Base-by-base conservation (phyloP, 192 early-diverging fungal genomes). In the Podila horticola region DNA sequence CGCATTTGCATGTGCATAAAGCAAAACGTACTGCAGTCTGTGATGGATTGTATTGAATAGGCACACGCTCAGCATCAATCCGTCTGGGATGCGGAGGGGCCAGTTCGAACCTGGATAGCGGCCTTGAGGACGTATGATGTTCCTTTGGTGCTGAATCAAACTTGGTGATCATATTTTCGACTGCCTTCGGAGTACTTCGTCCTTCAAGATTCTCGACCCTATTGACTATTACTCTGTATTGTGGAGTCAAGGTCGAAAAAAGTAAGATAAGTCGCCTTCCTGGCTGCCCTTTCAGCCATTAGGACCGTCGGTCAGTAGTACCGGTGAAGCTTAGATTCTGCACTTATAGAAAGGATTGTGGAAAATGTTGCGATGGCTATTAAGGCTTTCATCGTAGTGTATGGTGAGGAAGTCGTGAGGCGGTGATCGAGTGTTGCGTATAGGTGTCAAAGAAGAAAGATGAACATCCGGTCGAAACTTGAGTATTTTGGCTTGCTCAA, bases 61-160 rank as follows among this genome's bases (percentile, higher is more conserved):
- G 50, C 5, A 64, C 41, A 11, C 60, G 62, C n/a, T 51, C 51
- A 5, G 50, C 50, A 19, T 72, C 62, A 48, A 64, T 72, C 20
- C 7, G 17, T 34, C 26, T 33, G 11, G 59, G 20, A n/a, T 52
- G 17, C n/a, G 9, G 24, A 55, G 52, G 52, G 6, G 52, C 22
- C 22, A 24, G 52, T 26, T 55, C 52, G 22, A 55, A 10, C 11
- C 52, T 55, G 19, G 52, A 55, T 1, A 24, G 8, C 24, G 52
- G 20, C 1, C 52, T 24, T 55, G 52, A 10, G 0, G 52, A 55
- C n/a, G 41, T 45, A 0, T 22, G 22, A 5, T 55, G n/a, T 55
- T 55, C n/a, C n/a, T 17, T 8, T 55, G 52, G 7, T 10, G 52
- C 20, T n/a, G 52, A 55, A 55, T n/a, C 20, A 11, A 55, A 55